phyloP scores from a whole-genome alignment of 2,329 filamentous ascomycete genomes.

The Elsinoe australis region DNA sequence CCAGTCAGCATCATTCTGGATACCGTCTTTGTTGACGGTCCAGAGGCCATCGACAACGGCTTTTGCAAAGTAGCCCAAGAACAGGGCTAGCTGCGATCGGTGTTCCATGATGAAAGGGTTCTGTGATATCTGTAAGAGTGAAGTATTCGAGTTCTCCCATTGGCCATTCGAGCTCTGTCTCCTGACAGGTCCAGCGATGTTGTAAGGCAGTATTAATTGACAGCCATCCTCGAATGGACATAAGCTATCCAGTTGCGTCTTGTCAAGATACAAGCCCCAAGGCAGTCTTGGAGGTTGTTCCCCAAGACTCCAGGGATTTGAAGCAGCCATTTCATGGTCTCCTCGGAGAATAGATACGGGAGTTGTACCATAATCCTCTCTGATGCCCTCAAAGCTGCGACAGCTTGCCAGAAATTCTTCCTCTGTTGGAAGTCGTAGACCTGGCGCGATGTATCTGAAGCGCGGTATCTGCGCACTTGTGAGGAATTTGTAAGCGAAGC shows the following conservation, averaged over 20 bases:
- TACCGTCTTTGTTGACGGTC: neutral
- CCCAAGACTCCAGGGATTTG: neutral
- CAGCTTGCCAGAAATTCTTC: constrained; percentile 28
- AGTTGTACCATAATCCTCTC: constrained; percentile 13
- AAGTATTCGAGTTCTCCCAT: neutral
- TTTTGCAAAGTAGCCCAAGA: neutral
- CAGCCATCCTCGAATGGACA: constrained; percentile 32
- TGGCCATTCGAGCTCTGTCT: neutral
- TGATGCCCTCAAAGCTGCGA: constrained; percentile 28
- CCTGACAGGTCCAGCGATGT: constrained; percentile 22
- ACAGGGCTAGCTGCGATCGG: neutral
- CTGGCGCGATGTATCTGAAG: constrained; percentile 30
- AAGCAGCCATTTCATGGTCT: neutral
- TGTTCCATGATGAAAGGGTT: neutral
- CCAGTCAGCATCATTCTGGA: neutral
- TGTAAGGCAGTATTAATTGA: constrained; percentile 28
- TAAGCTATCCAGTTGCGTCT: constrained; percentile 27
- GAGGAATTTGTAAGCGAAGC: constrained; percentile 29
- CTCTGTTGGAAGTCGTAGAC: constrained; percentile 28
- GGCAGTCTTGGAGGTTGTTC: constrained; percentile 25
- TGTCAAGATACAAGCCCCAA: constrained; percentile 30
- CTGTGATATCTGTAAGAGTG: neutral
- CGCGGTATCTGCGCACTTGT: constrained; percentile 26
- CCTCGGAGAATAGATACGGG: neutral
- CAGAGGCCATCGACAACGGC: neutral